phyloP scores from a whole-genome alignment of 805 yeast species.

The Starmera dryadoides region DNA sequence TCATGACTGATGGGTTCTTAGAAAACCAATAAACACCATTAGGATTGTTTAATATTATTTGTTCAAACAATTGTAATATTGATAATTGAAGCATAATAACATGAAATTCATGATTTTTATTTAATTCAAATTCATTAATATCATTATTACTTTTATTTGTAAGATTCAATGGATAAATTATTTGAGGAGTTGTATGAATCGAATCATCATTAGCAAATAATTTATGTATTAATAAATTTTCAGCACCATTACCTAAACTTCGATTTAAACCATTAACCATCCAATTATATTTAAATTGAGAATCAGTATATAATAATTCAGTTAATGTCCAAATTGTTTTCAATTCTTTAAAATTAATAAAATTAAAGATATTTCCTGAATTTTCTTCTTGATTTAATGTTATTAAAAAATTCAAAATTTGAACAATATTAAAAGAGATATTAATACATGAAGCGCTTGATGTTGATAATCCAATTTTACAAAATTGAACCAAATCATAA shows the following conservation, averaged over 20 bases:
- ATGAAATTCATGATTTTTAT: slow-evolving; percentile 35
- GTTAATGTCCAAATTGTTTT: slow-evolving; percentile 24
- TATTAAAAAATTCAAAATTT: slow-evolving; percentile 40
- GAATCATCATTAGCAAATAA: slow-evolving; percentile 26
- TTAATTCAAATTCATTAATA: slow-evolving; percentile 9
- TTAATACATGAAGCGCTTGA: slow-evolving; percentile 44
- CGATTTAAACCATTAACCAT: slow-evolving; percentile 45
- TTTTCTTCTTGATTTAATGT: slow-evolving; percentile 9
- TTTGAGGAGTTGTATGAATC: slow-evolving; percentile 6
- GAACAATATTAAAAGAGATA: slow-evolving; percentile 44
- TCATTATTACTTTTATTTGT: slow-evolving; percentile 1
- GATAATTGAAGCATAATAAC: slow-evolving; percentile 34
- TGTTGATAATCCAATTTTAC: slow-evolving; percentile 40
- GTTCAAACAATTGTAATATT: slow-evolving; percentile 44
- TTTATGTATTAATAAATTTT: slow-evolving; percentile 33
- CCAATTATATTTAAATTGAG: slow-evolving; percentile 32
- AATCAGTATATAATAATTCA: slow-evolving; percentile 32
- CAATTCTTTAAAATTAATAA: slow-evolving; percentile 3
- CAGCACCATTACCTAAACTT: slow-evolving; percentile 42
- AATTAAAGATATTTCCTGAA: neutral
- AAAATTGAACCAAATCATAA: slow-evolving; percentile 20
- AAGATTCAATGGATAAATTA: slow-evolving; percentile 7
- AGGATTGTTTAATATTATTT: slow-evolving; percentile 17
- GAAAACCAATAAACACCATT: slow-evolving; percentile 14
- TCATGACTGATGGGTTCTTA: slow-evolving; percentile 18